phyloP scores from a whole-genome alignment of 2,329 filamentous ascomycete species.

The Phyllosticta citriasiana region DNA sequence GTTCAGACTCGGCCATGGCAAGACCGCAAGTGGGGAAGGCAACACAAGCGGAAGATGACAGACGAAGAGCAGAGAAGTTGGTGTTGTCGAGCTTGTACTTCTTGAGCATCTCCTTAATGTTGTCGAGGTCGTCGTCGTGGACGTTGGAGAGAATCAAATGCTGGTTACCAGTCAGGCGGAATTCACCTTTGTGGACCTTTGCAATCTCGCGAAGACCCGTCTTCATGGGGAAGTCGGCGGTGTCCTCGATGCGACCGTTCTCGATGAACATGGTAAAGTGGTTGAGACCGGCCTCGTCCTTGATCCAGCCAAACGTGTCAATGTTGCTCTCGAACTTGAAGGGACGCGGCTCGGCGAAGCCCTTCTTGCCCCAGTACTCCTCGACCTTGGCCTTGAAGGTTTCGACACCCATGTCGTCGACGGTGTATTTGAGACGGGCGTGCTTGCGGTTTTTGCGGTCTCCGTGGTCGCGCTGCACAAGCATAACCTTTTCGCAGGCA shows the following conservation, averaged over 20 bases:
- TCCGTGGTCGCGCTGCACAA: constrained; percentile 89
- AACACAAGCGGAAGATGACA: constrained; percentile 89
- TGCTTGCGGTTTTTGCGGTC: constrained; percentile 99
- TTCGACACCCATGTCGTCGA: constrained; percentile 91
- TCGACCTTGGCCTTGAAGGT: constrained; percentile 87
- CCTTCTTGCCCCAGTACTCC: constrained; percentile 65
- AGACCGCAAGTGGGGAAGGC: constrained; percentile 98
- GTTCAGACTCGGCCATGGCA: constrained; percentile 96
- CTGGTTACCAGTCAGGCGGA: constrained; percentile 94
- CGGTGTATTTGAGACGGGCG: constrained; percentile 97
- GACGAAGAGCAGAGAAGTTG: constrained; percentile 78
- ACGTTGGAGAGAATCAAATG: constrained; percentile 90
- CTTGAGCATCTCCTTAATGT: constrained; percentile 73
- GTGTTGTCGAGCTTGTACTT: constrained; percentile 97
- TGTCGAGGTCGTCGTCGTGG: constrained; percentile 64
- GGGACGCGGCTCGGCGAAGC: constrained; percentile 63
- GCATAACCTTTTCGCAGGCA: constrained; percentile 97
- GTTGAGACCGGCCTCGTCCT: constrained; percentile 83
- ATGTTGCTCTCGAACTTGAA: constrained; percentile 96
- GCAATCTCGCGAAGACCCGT: constrained; percentile 90
- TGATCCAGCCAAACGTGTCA: constrained; percentile 94
- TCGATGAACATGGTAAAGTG: constrained; percentile 99
- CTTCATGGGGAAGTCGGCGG: constrained; percentile 95
- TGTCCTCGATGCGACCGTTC: constrained; percentile 95
- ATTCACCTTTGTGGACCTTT: constrained; percentile 88